These are phyloP conservation scores for Cladophialophora psammophila DNA, from an alignment of 2,329 filamentous ascomycete genomes.

Conservation along the genomic window DNA sequence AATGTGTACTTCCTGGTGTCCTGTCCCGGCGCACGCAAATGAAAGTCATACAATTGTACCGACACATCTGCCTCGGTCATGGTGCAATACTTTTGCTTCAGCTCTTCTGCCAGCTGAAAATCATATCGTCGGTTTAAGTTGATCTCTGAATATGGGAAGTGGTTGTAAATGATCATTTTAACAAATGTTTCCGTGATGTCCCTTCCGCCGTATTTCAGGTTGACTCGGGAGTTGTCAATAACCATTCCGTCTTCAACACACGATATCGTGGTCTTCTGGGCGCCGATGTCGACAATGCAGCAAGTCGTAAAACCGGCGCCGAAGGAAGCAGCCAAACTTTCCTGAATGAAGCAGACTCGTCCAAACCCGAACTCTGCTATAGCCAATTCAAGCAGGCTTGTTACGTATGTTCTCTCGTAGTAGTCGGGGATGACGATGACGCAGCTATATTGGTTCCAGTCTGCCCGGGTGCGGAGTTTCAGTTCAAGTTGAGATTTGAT, in stretches of 20 bases:
- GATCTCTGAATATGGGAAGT: slow-evolving; percentile 94
- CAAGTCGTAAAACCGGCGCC: slow-evolving; percentile 93
- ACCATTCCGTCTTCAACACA: slow-evolving; percentile 97
- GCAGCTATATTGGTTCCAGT: slow-evolving; percentile 90
- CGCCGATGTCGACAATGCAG: slow-evolving; percentile 94
- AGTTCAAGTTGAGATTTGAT: slow-evolving; percentile 82
- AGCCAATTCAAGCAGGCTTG: slow-evolving; percentile 80
- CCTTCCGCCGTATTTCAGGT: slow-evolving; percentile 89
- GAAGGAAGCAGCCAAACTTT: slow-evolving; percentile 92
- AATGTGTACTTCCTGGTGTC: slow-evolving; percentile 93
- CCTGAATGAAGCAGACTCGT: slow-evolving; percentile 91
- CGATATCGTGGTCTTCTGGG: slow-evolving; percentile 95
- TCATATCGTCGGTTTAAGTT: slow-evolving; percentile 90
- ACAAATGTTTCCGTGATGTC: slow-evolving; percentile 95
- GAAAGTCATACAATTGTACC: slow-evolving; percentile 87
- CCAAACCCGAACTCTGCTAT: slow-evolving; percentile 90
- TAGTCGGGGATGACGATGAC: slow-evolving; percentile 97
- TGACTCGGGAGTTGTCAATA: slow-evolving; percentile 91
- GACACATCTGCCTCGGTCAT: slow-evolving; percentile 89
- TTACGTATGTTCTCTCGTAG: slow-evolving; percentile 93
- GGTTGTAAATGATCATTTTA: slow-evolving; percentile 97
- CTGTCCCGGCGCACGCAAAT: slow-evolving; percentile 85
- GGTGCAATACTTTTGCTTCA: slow-evolving; percentile 92
- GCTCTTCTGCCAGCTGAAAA: slow-evolving; percentile 89
- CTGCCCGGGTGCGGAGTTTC: slow-evolving; percentile 61